Evolutionary conservation across 108 stramenopile species (phyloP), one percentile per base, ranked within the genome.

Genomic region (Conticribra weissflogii): DNA sequence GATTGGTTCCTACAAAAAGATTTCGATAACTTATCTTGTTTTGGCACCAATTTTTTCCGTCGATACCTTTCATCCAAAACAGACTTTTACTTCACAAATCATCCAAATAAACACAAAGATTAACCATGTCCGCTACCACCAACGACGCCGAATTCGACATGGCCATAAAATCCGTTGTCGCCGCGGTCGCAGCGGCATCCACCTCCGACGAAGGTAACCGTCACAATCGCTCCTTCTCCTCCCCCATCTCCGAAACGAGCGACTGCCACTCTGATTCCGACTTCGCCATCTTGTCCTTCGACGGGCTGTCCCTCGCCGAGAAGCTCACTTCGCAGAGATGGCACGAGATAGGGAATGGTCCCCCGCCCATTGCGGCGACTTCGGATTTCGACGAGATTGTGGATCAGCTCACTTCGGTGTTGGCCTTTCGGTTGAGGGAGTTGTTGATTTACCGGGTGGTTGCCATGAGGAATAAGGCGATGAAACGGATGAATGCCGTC

Each of bases 311-410:
- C 24, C 57, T 69, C 2, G 68, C 59, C 0, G 57, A 49, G 44
- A 25, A 50, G 9, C 47, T 76, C 4, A 71, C 75, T 22, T 53
- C 63, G 50, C 75, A 71, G 48, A 46, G 62, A 29, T 76, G 75
- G 75, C 75, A 76, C 62, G 75, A 76, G 46, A 64, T 76, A 22
- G 75, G 75, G 3, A 76, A 71, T 27, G 52, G 62, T 14, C 63
- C 70, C 5, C 23, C 24, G 29, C 75, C 75, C 7, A 17, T 65
- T 0, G 30, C 54, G 34, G 63, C 72, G 14, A 55, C 75, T 0
- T 5, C 25, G 15, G 69, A 76, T 1, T 71, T 76, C 47, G 69
- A 71, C 17, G 50, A 63, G 16, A 76, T 76, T 52, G 75, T 76
- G 17, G 69, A 64, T 36, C 75, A 76, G 48, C 49, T 76, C 9